Conservation (phyloP, 495 filamentous ascomycete genomes). For the Aspergillus heteromorphus region DNA sequence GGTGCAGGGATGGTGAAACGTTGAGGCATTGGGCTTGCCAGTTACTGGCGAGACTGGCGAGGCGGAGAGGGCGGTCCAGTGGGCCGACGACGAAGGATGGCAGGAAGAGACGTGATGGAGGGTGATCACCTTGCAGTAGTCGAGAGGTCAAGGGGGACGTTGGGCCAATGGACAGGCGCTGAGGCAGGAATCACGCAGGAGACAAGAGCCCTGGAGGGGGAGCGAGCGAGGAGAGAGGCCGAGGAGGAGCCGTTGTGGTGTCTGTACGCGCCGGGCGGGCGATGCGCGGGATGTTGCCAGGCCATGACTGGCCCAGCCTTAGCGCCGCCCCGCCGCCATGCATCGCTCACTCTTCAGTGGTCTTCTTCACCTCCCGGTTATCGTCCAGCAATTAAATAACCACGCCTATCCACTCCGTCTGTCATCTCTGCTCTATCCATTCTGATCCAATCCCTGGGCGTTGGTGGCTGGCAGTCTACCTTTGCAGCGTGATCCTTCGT, state of each 20-base stretch:
- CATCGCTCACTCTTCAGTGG: background rate
- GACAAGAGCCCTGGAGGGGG: background rate
- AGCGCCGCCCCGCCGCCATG: background rate
- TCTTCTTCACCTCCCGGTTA: background rate
- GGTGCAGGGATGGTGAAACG: slow-evolving; percentile 15
- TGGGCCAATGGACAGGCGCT: slow-evolving; percentile 3
- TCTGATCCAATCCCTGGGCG: background rate
- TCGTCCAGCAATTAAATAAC: background rate
- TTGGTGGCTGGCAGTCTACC: background rate
- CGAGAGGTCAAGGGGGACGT: background rate
- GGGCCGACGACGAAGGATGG: slow-evolving; percentile 57
- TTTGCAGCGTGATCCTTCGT: background rate
- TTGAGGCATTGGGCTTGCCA: slow-evolving; percentile 1
- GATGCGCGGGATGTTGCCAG: background rate
- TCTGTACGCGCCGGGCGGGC: slow-evolving; percentile 11
- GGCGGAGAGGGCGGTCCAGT: slow-evolving; percentile 9
- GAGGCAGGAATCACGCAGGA: background rate
- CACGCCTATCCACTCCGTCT: background rate
- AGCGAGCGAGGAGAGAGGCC: slow-evolving; percentile 3
- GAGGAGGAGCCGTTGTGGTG: slow-evolving; percentile 1
- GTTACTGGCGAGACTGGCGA: background rate
- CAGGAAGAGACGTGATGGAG: slow-evolving; percentile 9
- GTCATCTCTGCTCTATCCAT: background rate
- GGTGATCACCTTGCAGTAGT: slow-evolving; percentile 18
- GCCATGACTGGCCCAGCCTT: slow-evolving; percentile 6